Evolutionary conservation across 2,329 filamentous ascomycete species (phyloP).

Genomic region (Sodiomyces alkalinus): DNA sequence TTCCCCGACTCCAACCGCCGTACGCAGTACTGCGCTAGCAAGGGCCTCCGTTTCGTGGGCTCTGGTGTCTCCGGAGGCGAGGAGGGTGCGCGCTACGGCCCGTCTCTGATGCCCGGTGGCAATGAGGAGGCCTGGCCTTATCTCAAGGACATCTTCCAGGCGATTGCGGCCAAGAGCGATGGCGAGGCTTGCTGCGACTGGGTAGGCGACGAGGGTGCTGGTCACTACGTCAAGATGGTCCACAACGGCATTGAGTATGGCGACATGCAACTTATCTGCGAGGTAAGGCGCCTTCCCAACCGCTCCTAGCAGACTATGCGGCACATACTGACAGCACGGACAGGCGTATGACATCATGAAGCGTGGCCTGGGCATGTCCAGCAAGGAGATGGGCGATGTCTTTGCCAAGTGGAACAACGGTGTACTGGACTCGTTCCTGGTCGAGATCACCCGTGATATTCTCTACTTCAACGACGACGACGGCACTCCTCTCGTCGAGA

Average conservation of each 20-base stretch:
- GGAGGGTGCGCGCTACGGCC: conserved; percentile 95
- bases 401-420: conserved; percentile 97
- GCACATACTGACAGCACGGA: conserved; percentile 9
- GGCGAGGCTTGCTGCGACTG: conserved; percentile 97
- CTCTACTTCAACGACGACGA: conserved; percentile 98
- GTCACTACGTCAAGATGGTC: conserved; percentile 99
- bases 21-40: conserved; percentile 69
- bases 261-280: conserved; percentile 99
- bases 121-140: conserved; percentile 95
- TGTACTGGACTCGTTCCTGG: conserved; percentile 96
- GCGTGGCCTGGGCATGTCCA: conserved; percentile 75
- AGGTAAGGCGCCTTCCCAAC: conserved; percentile 42
- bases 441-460: conserved; percentile 97
- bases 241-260: conserved; percentile 99
- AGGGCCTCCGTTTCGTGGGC: conserved; percentile 92
- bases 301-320: neutral
- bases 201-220: conserved; percentile 98
- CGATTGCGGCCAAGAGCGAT: conserved; percentile 94
- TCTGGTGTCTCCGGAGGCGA: conserved; percentile 97
- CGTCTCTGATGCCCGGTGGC: conserved; percentile 97
- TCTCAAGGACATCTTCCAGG: conserved; percentile 99
- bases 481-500: conserved; percentile 81
- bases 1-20: conserved; percentile 98
- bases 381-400: conserved; percentile 93
- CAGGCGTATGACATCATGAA: conserved; percentile 99